Evolutionary conservation across 495 filamentous ascomycete genomes (phyloP), one percentile per base, ranked within the genome.

Genomic region (Wilcoxina mikolae): DNA sequence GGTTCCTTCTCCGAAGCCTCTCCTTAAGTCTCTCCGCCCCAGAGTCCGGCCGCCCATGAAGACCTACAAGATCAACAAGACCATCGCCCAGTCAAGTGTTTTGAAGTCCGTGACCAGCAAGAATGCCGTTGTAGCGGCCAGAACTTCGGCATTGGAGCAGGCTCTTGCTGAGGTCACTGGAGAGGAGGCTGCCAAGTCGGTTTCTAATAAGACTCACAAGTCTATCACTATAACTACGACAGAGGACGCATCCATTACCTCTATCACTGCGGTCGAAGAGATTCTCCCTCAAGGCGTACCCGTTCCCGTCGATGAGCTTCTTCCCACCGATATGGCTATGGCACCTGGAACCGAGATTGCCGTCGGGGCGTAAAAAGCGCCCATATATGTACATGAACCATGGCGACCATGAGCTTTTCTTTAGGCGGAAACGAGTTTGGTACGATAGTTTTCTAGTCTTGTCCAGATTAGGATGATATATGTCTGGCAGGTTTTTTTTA

Each of bases 1-100:
- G 12, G 15, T 2, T 9, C 12, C 51, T 39, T 39, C 49, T 52
- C 1, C 18, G 35, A 52, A 38, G 17, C 49, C 49, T 22, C 10
- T 39, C 27, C 35, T 20, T 10, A 52, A 41, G 31, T 9, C 49
- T 23, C 49, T 51, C 15, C 54, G 61, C 25, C 61, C 56, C 3
- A 61, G 62, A 17, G 50, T 57, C 3, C 58, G 61, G 22, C 47
- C 59, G 22, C 47, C 59, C 18, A 65, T 60, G 20, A 58, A 44
- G 49, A 65, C 62, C 18, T 65, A 65, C 18, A 65, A 65, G 45
- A 49, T 65, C 26, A 58, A 56, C 25, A 65, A 65, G 53, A 65
- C 62, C 15, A 65, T 65, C 54, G 57, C 57, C 0, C 54, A 55
- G 25, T 53, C 51, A 28, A 55, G 39, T 38, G 33, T 55, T 23